A percentile compares a stretch with the other conserved stretches of the same genome.
phyloP scores from a whole-genome alignment of 2,329 filamentous ascomycete genomes.

The Sporothrix pseudoabietina region DNA sequence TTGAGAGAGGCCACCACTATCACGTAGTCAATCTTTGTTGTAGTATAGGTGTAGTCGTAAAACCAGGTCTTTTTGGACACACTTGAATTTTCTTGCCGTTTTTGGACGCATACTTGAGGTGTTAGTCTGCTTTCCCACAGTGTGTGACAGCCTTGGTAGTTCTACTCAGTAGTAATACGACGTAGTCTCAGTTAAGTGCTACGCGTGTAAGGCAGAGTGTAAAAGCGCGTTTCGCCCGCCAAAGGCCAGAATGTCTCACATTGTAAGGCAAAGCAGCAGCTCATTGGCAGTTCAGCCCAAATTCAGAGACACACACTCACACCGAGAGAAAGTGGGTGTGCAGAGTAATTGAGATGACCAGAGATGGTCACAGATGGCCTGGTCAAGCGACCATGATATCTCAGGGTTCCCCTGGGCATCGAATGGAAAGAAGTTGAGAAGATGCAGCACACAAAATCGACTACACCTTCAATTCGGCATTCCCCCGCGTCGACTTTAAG shows the following conservation, averaged over 20 bases:
- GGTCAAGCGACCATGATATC: conserved; percentile 17
- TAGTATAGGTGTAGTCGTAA: background rate
- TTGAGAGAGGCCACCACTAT: background rate
- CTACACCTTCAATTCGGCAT: background rate
- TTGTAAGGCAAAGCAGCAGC: background rate
- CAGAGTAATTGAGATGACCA: background rate
- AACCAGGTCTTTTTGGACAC: background rate
- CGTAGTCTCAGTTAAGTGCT: background rate
- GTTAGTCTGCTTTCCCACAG: background rate
- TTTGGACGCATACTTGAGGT: background rate
- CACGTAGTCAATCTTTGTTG: background rate
- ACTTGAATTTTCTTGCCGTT: conserved; percentile 7
- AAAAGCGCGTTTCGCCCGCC: conserved; percentile 19
- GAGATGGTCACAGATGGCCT: background rate
- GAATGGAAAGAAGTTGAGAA: background rate
- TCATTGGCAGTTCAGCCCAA: background rate
- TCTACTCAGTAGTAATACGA: background rate
- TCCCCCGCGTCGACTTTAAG: background rate
- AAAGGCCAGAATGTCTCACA: conserved; percentile 3
- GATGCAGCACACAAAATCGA: background rate
- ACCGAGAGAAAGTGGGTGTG: background rate
- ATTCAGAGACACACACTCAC: conserved; percentile 16
- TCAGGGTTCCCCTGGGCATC: background rate
- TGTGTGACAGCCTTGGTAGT: background rate
- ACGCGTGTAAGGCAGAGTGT: background rate